Evolutionary conservation across 148 eudicot genomes (phyloP).

Genomic region (Rhododendron molle): DNA sequence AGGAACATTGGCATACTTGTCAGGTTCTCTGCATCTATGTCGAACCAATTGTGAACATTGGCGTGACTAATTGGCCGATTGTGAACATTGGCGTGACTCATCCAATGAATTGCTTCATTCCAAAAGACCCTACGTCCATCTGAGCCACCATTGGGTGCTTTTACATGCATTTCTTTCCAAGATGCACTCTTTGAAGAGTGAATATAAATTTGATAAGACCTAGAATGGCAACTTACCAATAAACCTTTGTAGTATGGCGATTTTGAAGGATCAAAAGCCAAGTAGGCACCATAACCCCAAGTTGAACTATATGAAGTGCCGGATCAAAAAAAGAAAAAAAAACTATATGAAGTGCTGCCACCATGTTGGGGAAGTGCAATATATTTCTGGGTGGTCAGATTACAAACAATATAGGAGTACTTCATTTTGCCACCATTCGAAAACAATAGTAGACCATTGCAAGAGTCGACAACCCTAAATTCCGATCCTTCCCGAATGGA

Average conservation of each 20-base stretch:
- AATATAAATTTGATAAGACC: too few species aligned
- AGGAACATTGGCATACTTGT: background rate
- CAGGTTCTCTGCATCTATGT: background rate
- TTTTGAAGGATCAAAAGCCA: slow-evolving; percentile 3
- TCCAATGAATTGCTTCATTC: background rate
- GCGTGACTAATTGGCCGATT: background rate
- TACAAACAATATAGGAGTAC: background rate
- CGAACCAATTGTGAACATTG: background rate
- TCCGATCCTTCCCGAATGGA: background rate
- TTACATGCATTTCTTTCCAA: background rate
- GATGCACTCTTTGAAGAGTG: background rate
- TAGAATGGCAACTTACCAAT: background rate
- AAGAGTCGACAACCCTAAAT: background rate
- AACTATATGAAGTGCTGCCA: background rate
- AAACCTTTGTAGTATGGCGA: background rate
- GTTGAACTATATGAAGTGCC: background rate
- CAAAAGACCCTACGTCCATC: background rate
- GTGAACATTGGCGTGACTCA: background rate
- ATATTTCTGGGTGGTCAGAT: background rate
- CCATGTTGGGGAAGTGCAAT: background rate
- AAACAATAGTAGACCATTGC: background rate
- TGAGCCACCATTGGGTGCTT: background rate
- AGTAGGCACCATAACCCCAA: background rate
- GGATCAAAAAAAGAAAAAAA: too few species aligned
- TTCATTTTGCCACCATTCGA: background rate